phyloP scores from a whole-genome alignment of 1,284 basidiomycete genomes.

The Malassezia globosa region DNA sequence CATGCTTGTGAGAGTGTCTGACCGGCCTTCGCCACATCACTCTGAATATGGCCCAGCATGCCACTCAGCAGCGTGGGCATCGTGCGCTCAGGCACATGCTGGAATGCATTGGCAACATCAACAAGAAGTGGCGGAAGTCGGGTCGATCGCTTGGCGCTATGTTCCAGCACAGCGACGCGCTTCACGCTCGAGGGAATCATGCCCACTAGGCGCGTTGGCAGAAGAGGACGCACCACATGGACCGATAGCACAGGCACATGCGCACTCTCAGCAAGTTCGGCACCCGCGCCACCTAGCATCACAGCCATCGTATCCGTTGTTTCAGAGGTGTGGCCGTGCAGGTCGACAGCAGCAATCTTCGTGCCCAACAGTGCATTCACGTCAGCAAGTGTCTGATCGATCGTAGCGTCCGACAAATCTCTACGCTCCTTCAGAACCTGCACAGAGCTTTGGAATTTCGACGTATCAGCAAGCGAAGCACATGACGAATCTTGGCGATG shows the following conservation, averaged over 20 bases:
- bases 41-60: conserved; percentile 26
- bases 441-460: conserved; percentile 7
- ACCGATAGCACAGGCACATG: conserved; percentile 58
- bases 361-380: conserved; percentile 31
- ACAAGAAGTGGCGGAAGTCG: conserved; percentile 83
- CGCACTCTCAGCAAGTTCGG: conserved; percentile 47
- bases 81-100: conserved; percentile 52
- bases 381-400: conserved; percentile 43
- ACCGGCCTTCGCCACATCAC: conserved; percentile 26
- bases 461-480: conserved; percentile 7
- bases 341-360: conserved; percentile 31
- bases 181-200: conserved; percentile 59
- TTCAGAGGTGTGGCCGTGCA: conserved; percentile 25
- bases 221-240: conserved; percentile 65
- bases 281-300: conserved; percentile 34
- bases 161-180: conserved; percentile 74
- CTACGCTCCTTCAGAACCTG: background rate
- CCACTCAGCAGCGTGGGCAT: conserved; percentile 33
- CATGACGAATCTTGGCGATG: conserved; percentile 45
- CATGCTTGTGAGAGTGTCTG: too few species aligned
- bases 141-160: conserved; percentile 61
- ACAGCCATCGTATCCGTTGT: conserved; percentile 30
- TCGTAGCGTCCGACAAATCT: conserved; percentile 18
- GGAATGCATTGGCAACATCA: conserved; percentile 65
- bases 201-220: conserved; percentile 56